Conservation (phyloP, 2,329 filamentous ascomycete species). For the Clathrospora elynae region DNA sequence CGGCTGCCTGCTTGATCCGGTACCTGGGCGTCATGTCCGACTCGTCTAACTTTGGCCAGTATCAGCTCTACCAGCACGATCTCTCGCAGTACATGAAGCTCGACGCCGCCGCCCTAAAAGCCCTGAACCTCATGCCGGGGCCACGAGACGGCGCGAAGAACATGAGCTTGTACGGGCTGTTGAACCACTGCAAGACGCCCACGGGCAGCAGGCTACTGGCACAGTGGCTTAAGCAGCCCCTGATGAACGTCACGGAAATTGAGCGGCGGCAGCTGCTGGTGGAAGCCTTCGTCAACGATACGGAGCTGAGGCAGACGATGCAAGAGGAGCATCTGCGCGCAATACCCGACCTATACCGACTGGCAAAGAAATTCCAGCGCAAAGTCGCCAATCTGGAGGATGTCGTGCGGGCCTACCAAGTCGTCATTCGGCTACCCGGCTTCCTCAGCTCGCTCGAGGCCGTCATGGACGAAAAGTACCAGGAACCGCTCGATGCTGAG, state of each 20-base stretch:
- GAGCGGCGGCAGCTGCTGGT: constrained; percentile 91
- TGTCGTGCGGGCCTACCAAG: constrained; percentile 93
- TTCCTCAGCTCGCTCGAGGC: constrained; percentile 88
- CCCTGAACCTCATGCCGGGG: constrained; percentile 95
- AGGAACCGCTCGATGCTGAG: constrained; percentile 79
- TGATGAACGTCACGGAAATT: constrained; percentile 90
- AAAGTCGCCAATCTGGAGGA: constrained; percentile 91
- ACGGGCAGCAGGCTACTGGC: constrained; percentile 86
- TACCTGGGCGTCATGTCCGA: constrained; percentile 92
- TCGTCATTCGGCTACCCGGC: constrained; percentile 86
- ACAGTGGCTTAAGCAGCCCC: constrained; percentile 96
- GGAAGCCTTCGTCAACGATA: constrained; percentile 91
- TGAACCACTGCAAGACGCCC: constrained; percentile 98
- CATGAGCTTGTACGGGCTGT: constrained; percentile 91
- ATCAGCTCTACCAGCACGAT: constrained; percentile 96
- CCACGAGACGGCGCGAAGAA: constrained; percentile 93
- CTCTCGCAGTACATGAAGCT: constrained; percentile 98
- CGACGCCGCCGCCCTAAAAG: constrained; percentile 90
- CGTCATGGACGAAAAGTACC: constrained; percentile 94
- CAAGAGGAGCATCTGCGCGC: constrained; percentile 94
- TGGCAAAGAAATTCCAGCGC: constrained; percentile 93
- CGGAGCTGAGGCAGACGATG: constrained; percentile 90
- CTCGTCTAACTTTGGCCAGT: constrained; percentile 93
- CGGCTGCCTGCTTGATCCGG: constrained; percentile 90
- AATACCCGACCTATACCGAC: constrained; percentile 89